Conservation (phyloP, 306 rosid species). For the Pachyrhizus erosus region DNA sequence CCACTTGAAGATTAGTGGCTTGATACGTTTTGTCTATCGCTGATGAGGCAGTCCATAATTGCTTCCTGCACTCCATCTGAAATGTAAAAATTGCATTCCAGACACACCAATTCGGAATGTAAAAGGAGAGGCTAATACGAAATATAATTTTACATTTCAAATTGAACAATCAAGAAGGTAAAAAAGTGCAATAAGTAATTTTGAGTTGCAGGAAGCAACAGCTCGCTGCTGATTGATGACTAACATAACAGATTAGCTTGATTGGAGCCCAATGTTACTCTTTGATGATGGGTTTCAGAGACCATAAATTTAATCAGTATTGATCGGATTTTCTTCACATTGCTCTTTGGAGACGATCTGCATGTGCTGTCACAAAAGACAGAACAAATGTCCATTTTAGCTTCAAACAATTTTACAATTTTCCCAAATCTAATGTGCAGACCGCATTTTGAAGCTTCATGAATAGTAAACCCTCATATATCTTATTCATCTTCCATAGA, state of each 20-base stretch:
- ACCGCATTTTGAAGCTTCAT: background rate
- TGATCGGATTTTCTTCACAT: background rate
- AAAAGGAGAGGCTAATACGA: no score
- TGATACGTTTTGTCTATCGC: background rate
- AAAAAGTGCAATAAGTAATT: no score
- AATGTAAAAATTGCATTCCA: no score
- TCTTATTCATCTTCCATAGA: background rate
- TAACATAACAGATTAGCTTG: background rate
- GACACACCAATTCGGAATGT: no score
- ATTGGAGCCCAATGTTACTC: background rate
- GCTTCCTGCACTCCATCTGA: no score
- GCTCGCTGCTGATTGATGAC: slow-evolving; percentile 21
- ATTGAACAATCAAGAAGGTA: no score
- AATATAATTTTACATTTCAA: no score
- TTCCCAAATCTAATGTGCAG: background rate
- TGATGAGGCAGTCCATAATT: no score
- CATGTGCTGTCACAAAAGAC: background rate
- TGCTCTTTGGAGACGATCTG: background rate
- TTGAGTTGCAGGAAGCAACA: no score
- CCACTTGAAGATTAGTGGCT: slow-evolving; percentile 2
- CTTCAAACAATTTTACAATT: background rate
- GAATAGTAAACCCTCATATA: background rate
- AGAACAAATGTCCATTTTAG: background rate
- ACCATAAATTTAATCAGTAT: background rate
- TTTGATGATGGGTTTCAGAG: background rate